Percentiles rank a stretch among this genome's conserved stretches.
Evolutionary conservation across 768 basidiomycete species (phyloP).

Genomic region (Daedaleopsis sinensis): DNA sequence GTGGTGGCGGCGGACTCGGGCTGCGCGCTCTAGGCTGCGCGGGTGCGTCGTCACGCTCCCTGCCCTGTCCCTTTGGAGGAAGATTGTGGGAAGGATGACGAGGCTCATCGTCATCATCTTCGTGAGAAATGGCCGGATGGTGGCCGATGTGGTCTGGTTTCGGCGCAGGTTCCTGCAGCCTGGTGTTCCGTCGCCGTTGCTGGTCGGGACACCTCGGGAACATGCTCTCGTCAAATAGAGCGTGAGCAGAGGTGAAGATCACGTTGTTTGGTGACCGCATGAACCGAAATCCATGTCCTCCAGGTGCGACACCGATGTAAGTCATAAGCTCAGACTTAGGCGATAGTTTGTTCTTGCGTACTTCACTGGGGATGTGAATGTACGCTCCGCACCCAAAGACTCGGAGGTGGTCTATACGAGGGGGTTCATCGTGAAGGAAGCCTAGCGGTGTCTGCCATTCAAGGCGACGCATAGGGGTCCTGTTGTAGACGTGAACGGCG

Average conservation of each 20-base stretch:
- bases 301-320: constrained; percentile 21
- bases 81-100: neutral
- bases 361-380: constrained; percentile 22
- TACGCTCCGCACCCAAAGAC: constrained; percentile 30
- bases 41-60: neutral
- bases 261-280: constrained; percentile 11
- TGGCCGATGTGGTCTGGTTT: neutral
- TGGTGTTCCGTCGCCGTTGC: neutral
- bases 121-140: neutral
- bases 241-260: constrained; percentile 1
- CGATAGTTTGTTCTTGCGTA: constrained; percentile 8
- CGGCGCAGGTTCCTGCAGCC: neutral
- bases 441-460: constrained; percentile 9
- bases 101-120: constrained; percentile 7
- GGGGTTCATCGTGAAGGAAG: constrained; percentile 1
- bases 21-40: neutral
- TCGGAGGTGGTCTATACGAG: constrained; percentile 19
- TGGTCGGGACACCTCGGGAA: constrained; percentile 10
- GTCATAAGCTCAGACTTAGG: constrained; percentile 20
- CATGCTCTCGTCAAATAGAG: neutral
- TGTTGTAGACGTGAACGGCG: constrained; percentile 9
- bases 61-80: neutral
- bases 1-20: neutral
- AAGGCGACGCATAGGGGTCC: constrained; percentile 1
- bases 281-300: neutral